Conservation (phyloP, 169 alveolate species). For the Eimeria tenella region DNA sequence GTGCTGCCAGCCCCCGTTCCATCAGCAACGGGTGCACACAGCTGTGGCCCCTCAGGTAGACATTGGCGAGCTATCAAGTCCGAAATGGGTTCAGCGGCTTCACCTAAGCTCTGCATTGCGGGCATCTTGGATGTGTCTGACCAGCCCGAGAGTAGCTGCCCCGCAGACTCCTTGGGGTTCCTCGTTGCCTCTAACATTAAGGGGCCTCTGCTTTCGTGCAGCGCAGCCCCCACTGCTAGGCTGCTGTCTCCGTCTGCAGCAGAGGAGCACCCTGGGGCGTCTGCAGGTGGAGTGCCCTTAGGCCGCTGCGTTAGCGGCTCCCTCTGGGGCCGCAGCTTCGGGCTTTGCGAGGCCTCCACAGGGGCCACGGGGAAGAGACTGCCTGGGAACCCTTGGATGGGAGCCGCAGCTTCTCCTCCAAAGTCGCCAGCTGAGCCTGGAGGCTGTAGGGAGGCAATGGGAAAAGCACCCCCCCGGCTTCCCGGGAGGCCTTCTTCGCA, state of each 20-base stretch:
- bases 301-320: too few relatives aligned
- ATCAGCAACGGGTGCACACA: not conserved
- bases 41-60: not conserved
- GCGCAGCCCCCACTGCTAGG: not conserved
- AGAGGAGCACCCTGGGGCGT: not conserved
- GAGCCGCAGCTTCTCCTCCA: not conserved
- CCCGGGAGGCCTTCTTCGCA: too few relatives aligned
- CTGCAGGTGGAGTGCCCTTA: too few relatives aligned
- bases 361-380: not conserved
- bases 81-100: not conserved
- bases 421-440: not conserved
- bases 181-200: not conserved
- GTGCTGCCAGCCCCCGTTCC: not conserved
- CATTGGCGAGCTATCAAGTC: not conserved
- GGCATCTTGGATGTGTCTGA: not conserved
- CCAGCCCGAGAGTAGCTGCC: not conserved
- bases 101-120: conserved; percentile 15
- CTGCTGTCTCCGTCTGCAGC: conserved; percentile 15
- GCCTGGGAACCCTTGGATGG: not conserved
- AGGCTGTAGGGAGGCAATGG: not conserved
- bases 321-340: not conserved
- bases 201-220: not conserved
- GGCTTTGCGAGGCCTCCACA: not conserved
- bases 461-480: too few relatives aligned
- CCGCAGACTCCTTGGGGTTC: not conserved